Evolutionary conservation across 2,329 filamentous ascomycete genomes (phyloP), one percentile per base, ranked within the genome.

Genomic region (Colletotrichum limetticola): DNA sequence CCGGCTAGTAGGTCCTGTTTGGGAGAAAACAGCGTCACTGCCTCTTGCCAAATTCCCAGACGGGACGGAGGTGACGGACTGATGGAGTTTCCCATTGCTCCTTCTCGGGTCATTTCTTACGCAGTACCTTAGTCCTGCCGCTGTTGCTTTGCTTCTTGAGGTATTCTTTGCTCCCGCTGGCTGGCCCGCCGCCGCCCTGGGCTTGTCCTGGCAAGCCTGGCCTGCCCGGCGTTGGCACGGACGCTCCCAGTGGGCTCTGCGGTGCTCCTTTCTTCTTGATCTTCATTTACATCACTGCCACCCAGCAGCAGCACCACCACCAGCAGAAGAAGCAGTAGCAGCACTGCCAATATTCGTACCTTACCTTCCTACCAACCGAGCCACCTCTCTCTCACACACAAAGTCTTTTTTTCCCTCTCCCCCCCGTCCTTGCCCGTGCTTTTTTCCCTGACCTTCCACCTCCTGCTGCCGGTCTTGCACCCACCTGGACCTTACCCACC

Each of bases 261-360:
- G 32, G 66, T 70, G 70, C 70, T 72, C 71, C 71, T 72, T 72
- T 70, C 70, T 72, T 72, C 69, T 69, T 53, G 32, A 74, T 74
- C 71, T 72, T 72, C 68, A 74, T 72, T 74, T 74, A 68, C 71
- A 74, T 74, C 71, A 71, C 68, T 71, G 42, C 28, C 64, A 62
- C 62, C 52, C 57, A 59, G 52, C 30, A 59, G 46, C 49, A 37
- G 24, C 28, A 30, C 7, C 28, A 46, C 32, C 53, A 61, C 59
- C 19, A 30, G 7, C 49, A 65, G 11, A 12, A 12, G 32, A 32
- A 46, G 22, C 61, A 61, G 46, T 22, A 30, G 19, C 56, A 59
- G n/a, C 55, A 26, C 28, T 22, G 57, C 68, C 8, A 42, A 42
- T 42, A 42, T 42, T 19, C 37, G 37, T 42, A 42, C 37, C 37